Evolutionary conservation across 257 asterid genomes (phyloP).

Genomic region (Thymus mandschuricus): DNA sequence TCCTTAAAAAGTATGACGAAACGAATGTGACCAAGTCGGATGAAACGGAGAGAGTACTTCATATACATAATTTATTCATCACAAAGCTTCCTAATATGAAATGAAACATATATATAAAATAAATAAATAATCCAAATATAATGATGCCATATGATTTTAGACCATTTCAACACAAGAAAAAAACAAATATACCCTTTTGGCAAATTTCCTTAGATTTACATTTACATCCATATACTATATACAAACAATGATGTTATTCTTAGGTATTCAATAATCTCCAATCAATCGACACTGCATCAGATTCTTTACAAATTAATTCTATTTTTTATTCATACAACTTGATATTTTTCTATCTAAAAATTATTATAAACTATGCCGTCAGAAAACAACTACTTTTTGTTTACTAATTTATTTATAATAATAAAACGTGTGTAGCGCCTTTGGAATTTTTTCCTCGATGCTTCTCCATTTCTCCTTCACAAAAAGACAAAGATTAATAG

Average conservation of each 20-base stretch:
- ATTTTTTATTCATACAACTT: neutral
- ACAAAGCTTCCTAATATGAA: no score
- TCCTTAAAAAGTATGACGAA: no score
- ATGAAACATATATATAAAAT: no score
- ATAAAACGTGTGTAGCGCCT: neutral
- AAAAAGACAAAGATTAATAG: constrained; percentile 27
- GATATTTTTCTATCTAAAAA: neutral
- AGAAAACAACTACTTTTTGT: neutral
- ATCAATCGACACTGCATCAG: neutral
- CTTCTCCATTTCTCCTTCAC: constrained; percentile 26
- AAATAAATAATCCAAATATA: no score
- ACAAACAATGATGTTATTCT: neutral
- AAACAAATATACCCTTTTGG: constrained; percentile 15
- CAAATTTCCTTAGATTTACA: neutral
- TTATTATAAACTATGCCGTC: neutral
- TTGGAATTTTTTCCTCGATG: constrained; percentile 29
- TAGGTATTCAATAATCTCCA: neutral
- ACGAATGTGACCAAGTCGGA: no score
- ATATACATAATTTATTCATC: no score
- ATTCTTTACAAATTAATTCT: no score
- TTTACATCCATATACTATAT: neutral
- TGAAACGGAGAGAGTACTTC: no score
- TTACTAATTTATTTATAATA: neutral
- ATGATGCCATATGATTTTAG: constrained; percentile 4
- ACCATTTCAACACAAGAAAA: constrained; percentile 31